Evolutionary conservation across 1,139 yeast species (phyloP).

Genomic region (Pichia sp.): DNA sequence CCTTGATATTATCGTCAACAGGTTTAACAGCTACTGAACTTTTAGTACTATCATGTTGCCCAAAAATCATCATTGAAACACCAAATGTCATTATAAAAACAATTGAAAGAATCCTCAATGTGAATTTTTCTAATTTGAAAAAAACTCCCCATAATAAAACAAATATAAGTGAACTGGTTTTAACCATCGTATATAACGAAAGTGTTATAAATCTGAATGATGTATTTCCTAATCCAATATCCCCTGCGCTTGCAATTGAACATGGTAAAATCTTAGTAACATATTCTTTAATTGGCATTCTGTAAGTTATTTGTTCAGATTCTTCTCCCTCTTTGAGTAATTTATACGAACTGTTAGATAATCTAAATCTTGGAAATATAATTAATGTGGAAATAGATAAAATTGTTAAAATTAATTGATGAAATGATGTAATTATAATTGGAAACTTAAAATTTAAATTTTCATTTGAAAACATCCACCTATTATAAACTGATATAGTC

Average conservation of each 20-base stretch:
- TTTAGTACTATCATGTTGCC: conserved; percentile 23
- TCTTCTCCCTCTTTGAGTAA: neutral
- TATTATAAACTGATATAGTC: conserved; percentile 81
- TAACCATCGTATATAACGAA: conserved; percentile 86
- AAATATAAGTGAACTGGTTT: conserved; percentile 81
- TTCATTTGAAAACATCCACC: conserved; percentile 91
- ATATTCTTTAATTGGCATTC: conserved; percentile 31
- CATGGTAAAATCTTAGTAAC: conserved; percentile 67
- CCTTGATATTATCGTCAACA: neutral
- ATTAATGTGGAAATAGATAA: conserved; percentile 41
- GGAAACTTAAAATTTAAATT: conserved; percentile 78
- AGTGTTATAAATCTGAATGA: conserved; percentile 74
- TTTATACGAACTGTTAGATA: conserved; percentile 24
- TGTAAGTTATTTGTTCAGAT: conserved; percentile 10
- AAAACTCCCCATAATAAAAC: conserved; percentile 81
- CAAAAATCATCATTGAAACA: conserved; percentile 77
- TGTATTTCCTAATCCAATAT: conserved; percentile 86
- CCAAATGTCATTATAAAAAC: conserved; percentile 75
- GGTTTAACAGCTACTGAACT: neutral
- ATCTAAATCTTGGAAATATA: conserved; percentile 44
- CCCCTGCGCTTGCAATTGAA: conserved; percentile 83
- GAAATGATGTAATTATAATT: conserved; percentile 73
- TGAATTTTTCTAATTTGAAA: conserved; percentile 67
- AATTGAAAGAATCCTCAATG: conserved; percentile 58
- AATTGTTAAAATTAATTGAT: conserved; percentile 64